phyloP scores from a whole-genome alignment of 257 asterid species.

The Solanum appendiculatum region DNA sequence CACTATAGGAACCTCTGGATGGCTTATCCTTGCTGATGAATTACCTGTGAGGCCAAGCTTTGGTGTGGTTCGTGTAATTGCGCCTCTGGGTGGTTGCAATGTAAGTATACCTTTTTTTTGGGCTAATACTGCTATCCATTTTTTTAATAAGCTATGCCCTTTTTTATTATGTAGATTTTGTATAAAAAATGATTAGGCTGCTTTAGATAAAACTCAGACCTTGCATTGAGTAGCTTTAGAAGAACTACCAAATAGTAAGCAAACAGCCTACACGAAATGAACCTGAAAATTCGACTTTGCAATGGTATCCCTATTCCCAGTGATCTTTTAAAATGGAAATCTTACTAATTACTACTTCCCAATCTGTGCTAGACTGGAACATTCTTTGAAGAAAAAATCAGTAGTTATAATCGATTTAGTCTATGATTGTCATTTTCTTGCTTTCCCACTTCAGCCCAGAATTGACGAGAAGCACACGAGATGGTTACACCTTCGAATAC shows the following conservation, averaged over 20 bases:
- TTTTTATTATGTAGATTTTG: background rate
- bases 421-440: background rate
- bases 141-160: background rate
- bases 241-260: background rate
- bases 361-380: background rate
- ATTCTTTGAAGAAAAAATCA: background rate
- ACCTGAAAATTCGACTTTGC: background rate
- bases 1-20: conserved; percentile 69
- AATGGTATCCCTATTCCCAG: background rate
- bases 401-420: background rate
- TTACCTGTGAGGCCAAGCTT: conserved; percentile 32
- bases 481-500: conserved; percentile 97
- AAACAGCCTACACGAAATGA: background rate
- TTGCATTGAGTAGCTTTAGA: background rate
- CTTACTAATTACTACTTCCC: background rate
- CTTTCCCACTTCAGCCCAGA: conserved; percentile 57
- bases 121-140: conserved; percentile 14
- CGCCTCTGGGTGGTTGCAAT: conserved; percentile 91
- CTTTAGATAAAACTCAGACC: background rate
- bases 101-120: conserved; percentile 32
- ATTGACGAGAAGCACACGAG: conserved; percentile 66
- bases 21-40: conserved; percentile 89
- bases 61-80: conserved; percentile 75
- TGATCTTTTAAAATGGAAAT: background rate
- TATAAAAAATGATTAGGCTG: background rate